Conservation (phyloP, 2,329 filamentous ascomycete species). For the Phoma sp. region DNA sequence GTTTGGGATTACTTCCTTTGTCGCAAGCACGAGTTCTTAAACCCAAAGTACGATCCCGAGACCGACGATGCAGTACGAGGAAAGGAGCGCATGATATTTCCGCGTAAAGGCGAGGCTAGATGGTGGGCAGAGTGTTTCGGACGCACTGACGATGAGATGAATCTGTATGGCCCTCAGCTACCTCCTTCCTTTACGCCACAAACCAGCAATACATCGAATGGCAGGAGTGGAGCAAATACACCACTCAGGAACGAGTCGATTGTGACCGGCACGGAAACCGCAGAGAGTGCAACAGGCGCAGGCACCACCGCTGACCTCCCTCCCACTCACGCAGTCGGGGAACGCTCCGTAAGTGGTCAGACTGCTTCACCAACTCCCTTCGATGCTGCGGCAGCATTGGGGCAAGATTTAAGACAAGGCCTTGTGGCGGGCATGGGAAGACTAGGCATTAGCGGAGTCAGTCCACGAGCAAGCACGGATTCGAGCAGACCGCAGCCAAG, state of each 20-base stretch:
- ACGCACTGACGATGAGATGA: constrained; percentile 91
- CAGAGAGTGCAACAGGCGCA: constrained; percentile 39
- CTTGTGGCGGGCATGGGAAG: constrained; percentile 40
- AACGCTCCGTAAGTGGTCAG: constrained; percentile 14
- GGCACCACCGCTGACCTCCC: constrained; percentile 35
- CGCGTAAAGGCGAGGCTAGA: constrained; percentile 74
- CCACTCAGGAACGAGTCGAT: constrained; percentile 40
- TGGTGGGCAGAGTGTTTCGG: constrained; percentile 96
- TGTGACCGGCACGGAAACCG: constrained; percentile 44
- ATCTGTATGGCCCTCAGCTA: constrained; percentile 56
- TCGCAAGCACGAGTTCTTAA: constrained; percentile 79
- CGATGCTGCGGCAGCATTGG: constrained; percentile 35
- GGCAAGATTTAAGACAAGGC: constrained; percentile 39
- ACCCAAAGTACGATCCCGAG: constrained; percentile 75
- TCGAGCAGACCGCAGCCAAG: constrained; percentile 2
- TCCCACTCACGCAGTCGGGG: constrained; percentile 29
- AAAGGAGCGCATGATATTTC: constrained; percentile 83
- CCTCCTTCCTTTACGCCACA: constrained; percentile 36
- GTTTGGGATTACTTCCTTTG: constrained; percentile 97
- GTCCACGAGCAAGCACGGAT: constrained; percentile 19
- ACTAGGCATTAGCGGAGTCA: constrained; percentile 34
- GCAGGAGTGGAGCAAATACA: constrained; percentile 33
- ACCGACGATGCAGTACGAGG: constrained; percentile 81
- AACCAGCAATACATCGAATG: constrained; percentile 33
- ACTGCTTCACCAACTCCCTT: constrained; percentile 27